Evolutionary conservation across 2,329 filamentous ascomycete species (phyloP).

Genomic region (Pseudogymnoascus sp.): DNA sequence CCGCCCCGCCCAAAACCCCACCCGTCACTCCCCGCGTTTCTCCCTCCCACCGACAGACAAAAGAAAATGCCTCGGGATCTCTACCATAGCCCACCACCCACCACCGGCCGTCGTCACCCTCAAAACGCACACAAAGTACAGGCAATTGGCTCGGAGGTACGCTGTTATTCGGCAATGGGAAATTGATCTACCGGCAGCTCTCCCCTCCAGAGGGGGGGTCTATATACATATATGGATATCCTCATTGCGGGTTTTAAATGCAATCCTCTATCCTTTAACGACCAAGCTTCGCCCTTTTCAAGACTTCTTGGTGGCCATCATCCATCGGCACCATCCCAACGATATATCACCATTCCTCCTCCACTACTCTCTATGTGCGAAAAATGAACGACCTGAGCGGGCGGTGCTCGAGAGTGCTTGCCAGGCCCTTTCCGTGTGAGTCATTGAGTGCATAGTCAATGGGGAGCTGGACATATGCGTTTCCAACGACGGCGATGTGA

Average conservation of each 20-base stretch:
- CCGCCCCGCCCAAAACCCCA: background rate
- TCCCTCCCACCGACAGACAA: too few species aligned
- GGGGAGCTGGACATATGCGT: background rate
- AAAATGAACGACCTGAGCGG: background rate
- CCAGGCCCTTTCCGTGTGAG: background rate
- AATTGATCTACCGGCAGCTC: background rate
- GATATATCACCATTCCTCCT: background rate
- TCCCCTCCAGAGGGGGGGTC: too few species aligned
- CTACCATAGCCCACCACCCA: background rate
- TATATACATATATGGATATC: slow-evolving; percentile 8
- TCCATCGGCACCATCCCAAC: background rate
- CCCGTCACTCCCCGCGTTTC: background rate
- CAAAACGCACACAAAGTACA: background rate
- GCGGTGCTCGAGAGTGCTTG: background rate
- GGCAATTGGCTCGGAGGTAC: background rate
- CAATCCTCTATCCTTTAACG: background rate
- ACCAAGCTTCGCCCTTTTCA: background rate
- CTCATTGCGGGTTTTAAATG: background rate
- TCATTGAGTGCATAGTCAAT: background rate
- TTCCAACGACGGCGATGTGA: background rate
- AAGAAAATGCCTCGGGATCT: slow-evolving; percentile 3
- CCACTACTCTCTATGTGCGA: background rate
- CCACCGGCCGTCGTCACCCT: background rate
- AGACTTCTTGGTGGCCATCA: background rate
- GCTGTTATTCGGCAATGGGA: background rate